A percentile compares a stretch with the other conserved stretches of the same genome.
phyloP scores from a whole-genome alignment of 1,284 basidiomycete genomes.

The Ustilago tritici region DNA sequence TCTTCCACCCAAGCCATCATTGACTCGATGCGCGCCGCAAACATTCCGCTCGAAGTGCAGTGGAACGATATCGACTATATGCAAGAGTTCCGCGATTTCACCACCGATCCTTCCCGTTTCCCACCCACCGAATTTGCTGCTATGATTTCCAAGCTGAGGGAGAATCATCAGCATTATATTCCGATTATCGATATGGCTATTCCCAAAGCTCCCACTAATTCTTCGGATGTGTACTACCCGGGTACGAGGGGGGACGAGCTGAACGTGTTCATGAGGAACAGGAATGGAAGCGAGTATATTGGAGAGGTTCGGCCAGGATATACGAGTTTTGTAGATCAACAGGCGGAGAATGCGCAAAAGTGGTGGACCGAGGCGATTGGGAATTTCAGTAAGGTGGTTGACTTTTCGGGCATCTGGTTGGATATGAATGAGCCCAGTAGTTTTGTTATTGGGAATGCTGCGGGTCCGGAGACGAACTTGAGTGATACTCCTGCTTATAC shows the following conservation, averaged over 20 bases:
- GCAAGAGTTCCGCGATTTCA: slow-evolving; percentile 78
- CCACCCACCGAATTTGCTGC: slow-evolving; percentile 75
- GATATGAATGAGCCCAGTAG: slow-evolving; percentile 61
- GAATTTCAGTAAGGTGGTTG: slow-evolving; percentile 54
- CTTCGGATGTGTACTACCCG: slow-evolving; percentile 60
- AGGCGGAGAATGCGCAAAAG: slow-evolving; percentile 38
- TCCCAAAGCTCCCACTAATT: slow-evolving; percentile 70
- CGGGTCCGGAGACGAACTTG: slow-evolving; percentile 72
- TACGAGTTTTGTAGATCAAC: slow-evolving; percentile 46
- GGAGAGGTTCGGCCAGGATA: slow-evolving; percentile 72
- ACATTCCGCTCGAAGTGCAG: slow-evolving; percentile 79
- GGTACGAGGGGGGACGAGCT: slow-evolving; percentile 52
- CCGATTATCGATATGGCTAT: slow-evolving; percentile 70
- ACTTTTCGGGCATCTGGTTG: slow-evolving; percentile 56
- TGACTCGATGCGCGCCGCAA: slow-evolving; percentile 39
- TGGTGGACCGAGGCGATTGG: slow-evolving; percentile 55
- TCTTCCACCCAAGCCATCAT: slow-evolving; percentile 43
- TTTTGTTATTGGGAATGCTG: slow-evolving; percentile 46
- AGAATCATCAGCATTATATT: slow-evolving; percentile 68
- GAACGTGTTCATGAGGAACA: slow-evolving; percentile 59
- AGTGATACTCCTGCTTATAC: slow-evolving; percentile 64
- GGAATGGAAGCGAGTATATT: slow-evolving; percentile 74
- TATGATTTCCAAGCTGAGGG: slow-evolving; percentile 77
- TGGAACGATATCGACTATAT: slow-evolving; percentile 82
- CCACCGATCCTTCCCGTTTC: slow-evolving; percentile 77